phyloP scores from a whole-genome alignment of 352 stramenopile genomes.

The Peronospora belbahrii region DNA sequence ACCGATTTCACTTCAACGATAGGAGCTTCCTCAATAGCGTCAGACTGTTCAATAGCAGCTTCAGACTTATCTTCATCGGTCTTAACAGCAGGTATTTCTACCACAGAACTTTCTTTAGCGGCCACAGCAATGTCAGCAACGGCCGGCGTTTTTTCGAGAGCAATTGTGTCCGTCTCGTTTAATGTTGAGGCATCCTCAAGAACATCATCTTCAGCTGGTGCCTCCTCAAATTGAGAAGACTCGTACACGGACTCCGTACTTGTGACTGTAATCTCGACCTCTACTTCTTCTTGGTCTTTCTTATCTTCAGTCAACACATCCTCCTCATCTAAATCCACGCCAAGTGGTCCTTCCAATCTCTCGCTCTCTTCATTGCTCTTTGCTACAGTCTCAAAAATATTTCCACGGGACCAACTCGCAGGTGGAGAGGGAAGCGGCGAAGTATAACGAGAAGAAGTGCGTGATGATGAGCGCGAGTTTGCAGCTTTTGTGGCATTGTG shows the following conservation, averaged over 20 bases:
- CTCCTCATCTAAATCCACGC: conserved; percentile 3
- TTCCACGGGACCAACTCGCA: conserved; percentile 2
- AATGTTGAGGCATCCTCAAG: not conserved
- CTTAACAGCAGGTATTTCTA: not conserved
- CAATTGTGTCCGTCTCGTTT: not conserved
- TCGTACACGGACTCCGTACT: not conserved
- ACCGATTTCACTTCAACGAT: not conserved
- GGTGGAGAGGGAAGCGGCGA: conserved; percentile 8
- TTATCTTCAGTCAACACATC: not conserved
- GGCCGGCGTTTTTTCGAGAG: not conserved
- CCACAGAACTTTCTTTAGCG: not conserved
- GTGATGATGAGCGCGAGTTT: conserved; percentile 8
- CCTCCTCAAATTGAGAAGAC: not conserved
- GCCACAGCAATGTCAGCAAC: not conserved
- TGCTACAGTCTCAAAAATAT: conserved; percentile 8
- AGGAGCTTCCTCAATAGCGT: not conserved
- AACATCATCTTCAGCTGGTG: not conserved
- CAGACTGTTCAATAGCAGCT: not conserved
- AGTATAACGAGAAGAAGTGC: conserved; percentile 8
- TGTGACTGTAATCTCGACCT: not conserved
- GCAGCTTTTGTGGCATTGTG: conserved; percentile 11
- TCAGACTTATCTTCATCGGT: not conserved
- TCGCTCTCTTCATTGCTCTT: conserved; percentile 13
- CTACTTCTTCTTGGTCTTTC: not conserved
- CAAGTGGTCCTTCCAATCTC: not conserved